Evolutionary conservation across 176 grass and related monocot species (phyloP).

Genomic region (Eremochloa ophiuroides): DNA sequence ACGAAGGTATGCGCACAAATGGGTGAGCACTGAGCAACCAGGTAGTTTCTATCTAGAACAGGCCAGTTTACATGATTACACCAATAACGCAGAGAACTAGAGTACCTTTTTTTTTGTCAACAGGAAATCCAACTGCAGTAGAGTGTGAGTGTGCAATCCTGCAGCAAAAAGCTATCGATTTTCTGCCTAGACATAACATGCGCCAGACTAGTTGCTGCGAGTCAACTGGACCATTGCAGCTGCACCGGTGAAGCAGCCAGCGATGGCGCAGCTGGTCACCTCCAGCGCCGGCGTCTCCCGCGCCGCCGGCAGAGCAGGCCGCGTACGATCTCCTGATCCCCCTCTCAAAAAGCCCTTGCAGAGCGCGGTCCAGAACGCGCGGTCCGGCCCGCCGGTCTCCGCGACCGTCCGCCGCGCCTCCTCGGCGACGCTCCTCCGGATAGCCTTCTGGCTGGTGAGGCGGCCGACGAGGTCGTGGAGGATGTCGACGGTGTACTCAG

Average conservation of each 20-base stretch:
- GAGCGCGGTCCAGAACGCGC: constrained; percentile 41
- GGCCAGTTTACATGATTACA: no score
- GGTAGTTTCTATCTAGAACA: no score
- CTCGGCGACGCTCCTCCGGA: constrained; percentile 29
- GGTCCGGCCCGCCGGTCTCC: constrained; percentile 34
- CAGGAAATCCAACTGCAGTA: neutral
- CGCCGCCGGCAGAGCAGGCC: neutral
- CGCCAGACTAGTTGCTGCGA: neutral
- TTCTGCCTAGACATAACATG: neutral
- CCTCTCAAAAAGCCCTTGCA: constrained; percentile 56
- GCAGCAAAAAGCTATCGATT: neutral
- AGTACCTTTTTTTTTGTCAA: no score
- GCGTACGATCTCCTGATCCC: neutral
- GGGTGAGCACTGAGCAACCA: no score
- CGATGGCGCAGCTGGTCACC: neutral
- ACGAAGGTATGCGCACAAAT: no score
- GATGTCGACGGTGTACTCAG: constrained; percentile 61
- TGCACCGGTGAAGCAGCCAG: neutral
- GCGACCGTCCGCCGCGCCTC: constrained; percentile 28
- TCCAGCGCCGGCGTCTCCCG: neutral
- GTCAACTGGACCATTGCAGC: neutral
- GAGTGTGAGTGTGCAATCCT: neutral
- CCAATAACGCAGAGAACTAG: no score
- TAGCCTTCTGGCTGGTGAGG: constrained; percentile 13
- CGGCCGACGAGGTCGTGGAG: constrained; percentile 56